These are phyloP conservation scores for Kwoniella heveanensis DNA, from an alignment of 768 basidiomycete genomes.

Conservation along the genomic window DNA sequence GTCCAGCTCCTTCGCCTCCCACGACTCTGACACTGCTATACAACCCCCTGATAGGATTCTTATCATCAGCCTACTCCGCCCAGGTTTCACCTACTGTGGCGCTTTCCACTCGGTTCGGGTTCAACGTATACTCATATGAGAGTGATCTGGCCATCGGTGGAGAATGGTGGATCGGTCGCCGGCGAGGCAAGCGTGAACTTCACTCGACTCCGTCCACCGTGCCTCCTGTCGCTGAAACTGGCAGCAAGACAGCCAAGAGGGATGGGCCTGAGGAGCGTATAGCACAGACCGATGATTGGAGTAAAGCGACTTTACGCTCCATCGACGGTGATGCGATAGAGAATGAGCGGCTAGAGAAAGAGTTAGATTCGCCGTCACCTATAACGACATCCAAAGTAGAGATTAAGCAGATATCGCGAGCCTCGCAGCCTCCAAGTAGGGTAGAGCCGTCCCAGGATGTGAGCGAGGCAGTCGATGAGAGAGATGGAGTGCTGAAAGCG, in stretches of 20 bases:
- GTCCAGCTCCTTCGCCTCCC: constrained; percentile 66
- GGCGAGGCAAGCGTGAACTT: constrained; percentile 45
- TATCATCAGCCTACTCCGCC: constrained; percentile 87
- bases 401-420: background rate
- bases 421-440: background rate
- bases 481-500: constrained; percentile 80
- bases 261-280: constrained; percentile 6
- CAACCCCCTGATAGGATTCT: constrained; percentile 94
- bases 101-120: constrained; percentile 83
- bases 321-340: background rate
- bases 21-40: constrained; percentile 92
- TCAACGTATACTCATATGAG: constrained; percentile 95
- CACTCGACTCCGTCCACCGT: background rate
- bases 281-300: constrained; percentile 10
- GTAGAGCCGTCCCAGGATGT: background rate
- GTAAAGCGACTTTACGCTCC: constrained; percentile 19
- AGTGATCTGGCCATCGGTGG: constrained; percentile 94
- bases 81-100: constrained; percentile 82
- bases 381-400: constrained; percentile 3
- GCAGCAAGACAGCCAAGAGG: background rate
- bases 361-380: constrained; percentile 27
- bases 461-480: constrained; percentile 30
- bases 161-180: constrained; percentile 88
- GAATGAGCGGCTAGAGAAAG: constrained; percentile 25
- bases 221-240: background rate